Base-by-base conservation (phyloP, 495 filamentous ascomycete species). In the Penicillium goetzii region DNA sequence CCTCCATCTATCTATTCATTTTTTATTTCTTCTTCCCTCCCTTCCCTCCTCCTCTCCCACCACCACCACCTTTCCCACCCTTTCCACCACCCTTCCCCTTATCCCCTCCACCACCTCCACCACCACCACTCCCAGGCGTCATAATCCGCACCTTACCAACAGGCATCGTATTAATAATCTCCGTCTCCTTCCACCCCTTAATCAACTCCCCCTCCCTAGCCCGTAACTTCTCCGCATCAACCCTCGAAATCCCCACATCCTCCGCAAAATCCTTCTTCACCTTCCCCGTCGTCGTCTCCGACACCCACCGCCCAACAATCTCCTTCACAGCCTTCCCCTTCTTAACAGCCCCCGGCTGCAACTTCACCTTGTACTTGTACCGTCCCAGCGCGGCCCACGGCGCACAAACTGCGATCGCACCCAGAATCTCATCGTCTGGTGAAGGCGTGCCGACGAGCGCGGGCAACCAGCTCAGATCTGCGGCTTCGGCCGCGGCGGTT, bases 271-370 rank as follows among this genome's bases (percentile, higher is more conserved):
- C 79, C 68, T 83, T 82, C 69, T 80, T 80, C 34, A 80, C 78
- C 56, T 83, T 80, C 9, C 78, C 77, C 3, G 72, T 73, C 1
- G 80, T 80, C 1, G 82, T 78, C 61, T 89, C 82, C 12, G 72
- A 71, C 9, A 83, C 74, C 93, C 95, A 97, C 52, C 83, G 83
- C 40, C 84, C 84, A 19, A 96, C 70, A 43, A 97, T 90, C 76
- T 97, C 93, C 76, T 90, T 90, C 26, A 97, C 87, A 17, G 94
- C 95, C 74, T 97, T 99, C 2, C 94, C 93, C 78, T 97, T 96
- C 83, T 99, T 99, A 67, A 88, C 83, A 3, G 86, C 68, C 3
- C 95, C 95, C 0, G 95, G 95, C 78, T 98, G 95, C 64, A 99
- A 67, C 80, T 98, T 99, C 21, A 85, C 90, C 71, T 92, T 90